Conservation (phyloP, 2,329 filamentous ascomycete genomes). For the Stemphylium vesicarium region DNA sequence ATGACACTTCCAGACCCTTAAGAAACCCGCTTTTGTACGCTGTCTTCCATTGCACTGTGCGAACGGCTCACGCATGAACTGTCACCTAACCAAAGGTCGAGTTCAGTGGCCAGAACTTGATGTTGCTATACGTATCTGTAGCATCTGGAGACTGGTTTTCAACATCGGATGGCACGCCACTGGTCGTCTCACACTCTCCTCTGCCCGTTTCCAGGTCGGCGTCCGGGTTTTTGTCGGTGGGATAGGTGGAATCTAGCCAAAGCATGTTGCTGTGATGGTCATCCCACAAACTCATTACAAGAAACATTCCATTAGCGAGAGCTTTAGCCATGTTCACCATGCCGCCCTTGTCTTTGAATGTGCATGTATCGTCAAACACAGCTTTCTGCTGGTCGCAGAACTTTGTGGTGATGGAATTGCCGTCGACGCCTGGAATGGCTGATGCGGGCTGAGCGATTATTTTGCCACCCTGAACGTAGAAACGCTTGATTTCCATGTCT, state of each 20-base stretch:
- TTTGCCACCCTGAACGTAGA: slow-evolving; percentile 58
- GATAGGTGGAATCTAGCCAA: slow-evolving; percentile 73
- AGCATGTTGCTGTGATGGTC: slow-evolving; percentile 73
- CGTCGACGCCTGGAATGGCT: slow-evolving; percentile 53
- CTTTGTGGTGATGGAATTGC: slow-evolving; percentile 39
- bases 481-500: slow-evolving; percentile 53
- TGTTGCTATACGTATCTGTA: slow-evolving; percentile 36
- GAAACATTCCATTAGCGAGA: slow-evolving; percentile 64
- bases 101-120: slow-evolving; percentile 41
- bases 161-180: slow-evolving; percentile 40
- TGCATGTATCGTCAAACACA: slow-evolving; percentile 45
- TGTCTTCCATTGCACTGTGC: not conserved
- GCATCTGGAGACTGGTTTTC: slow-evolving; percentile 29
- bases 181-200: slow-evolving; percentile 34
- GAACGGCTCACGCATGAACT: not conserved
- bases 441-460: slow-evolving; percentile 55
- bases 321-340: slow-evolving; percentile 62
- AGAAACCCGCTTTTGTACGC: not conserved
- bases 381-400: slow-evolving; percentile 41
- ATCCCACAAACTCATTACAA: slow-evolving; percentile 68
- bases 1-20: not conserved
- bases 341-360: slow-evolving; percentile 64
- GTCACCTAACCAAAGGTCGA: slow-evolving; percentile 30
- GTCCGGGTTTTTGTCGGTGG: slow-evolving; percentile 48
- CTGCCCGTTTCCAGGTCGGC: slow-evolving; percentile 38